Base-by-base conservation (phyloP, 208 protist genomes). In the Acanthamoeba rhysodes region DNA sequence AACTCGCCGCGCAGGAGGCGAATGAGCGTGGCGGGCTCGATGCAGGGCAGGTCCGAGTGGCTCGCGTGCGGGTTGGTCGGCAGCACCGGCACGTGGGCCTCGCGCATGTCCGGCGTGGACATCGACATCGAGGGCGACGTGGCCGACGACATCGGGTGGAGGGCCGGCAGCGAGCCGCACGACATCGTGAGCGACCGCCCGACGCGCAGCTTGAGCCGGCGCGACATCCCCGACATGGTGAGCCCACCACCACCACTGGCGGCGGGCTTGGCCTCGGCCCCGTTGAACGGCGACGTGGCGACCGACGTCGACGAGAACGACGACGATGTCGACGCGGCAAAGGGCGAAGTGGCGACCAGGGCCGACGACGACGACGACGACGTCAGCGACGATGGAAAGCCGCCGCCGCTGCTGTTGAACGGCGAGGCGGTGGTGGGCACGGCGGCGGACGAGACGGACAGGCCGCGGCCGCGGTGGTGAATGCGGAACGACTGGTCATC, bases 51-150 rank as follows among this genome's bases (percentile, higher is more conserved):
- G 32, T 91, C 85, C 55, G 48, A 37, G n/a, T 32, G 48, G 62
- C 59, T 53, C 32, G 55, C 80, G 80, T 88, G 37, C 22, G 37
- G 24, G 24, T 48, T 32, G 50, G 80, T 88, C 12, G 80, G 80
- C 80, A 88, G 80, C 80, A 88, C 80, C 12, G n/a, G n/a, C 70
- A 50, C 70, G 34, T 34, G n/a, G 70, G n/a, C 70, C 34, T 80
- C 37, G 70, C 37, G 70, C 70, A 50, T 24, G 34, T 80, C 70
- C 2, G 59, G 59, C 20, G 59, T 16, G n/a, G n/a, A n/a, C 55
- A 59, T 66, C 59, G 59, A 66, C 59, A 16, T 20, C 16, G 37
- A 41, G 37, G 37, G 37, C 4, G 8, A 8, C 16, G 59, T 29
- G 59, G 59, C 16, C 18, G 18, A n/a, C 59, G 59, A 66, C 59